Evolutionary conservation across 2,329 filamentous ascomycete genomes (phyloP).

Genomic region (Iodosphaeria phyllophila): DNA sequence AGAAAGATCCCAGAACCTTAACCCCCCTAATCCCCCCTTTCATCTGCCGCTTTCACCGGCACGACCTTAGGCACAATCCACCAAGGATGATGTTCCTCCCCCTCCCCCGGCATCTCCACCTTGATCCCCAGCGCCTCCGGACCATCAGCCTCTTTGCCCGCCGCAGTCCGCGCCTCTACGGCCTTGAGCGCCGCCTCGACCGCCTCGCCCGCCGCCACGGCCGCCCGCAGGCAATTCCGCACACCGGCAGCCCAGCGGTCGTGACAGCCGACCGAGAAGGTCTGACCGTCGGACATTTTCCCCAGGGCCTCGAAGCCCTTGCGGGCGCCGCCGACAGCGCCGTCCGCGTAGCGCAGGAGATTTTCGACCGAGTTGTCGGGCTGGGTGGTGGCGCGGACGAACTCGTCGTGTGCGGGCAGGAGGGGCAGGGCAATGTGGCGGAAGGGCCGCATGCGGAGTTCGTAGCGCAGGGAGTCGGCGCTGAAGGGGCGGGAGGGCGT

Average conservation of each 20-base stretch:
- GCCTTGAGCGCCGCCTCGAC: conserved; percentile 40
- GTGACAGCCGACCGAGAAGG: conserved; percentile 36
- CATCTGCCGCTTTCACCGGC: conserved; percentile 1
- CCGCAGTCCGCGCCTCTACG: conserved; percentile 20
- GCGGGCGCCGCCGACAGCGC: conserved; percentile 26
- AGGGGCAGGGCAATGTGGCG: conserved; percentile 47
- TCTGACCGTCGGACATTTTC: conserved; percentile 29
- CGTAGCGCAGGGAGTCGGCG: conserved; percentile 50
- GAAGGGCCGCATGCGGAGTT: conserved; percentile 77
- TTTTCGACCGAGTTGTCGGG: conserved; percentile 17
- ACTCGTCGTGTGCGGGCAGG: conserved; percentile 45
- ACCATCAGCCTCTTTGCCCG: too few relatives aligned
- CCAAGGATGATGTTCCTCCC: conserved; percentile 41
- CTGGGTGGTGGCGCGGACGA: conserved; percentile 23
- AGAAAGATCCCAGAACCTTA: too few relatives aligned
- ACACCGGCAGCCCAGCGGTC: conserved; percentile 41
- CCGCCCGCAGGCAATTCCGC: conserved; percentile 46
- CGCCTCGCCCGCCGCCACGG: conserved; percentile 49
- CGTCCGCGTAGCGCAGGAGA: conserved; percentile 26
- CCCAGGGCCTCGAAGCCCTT: conserved; percentile 37
- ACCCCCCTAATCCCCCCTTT: too few relatives aligned
- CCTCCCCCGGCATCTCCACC: conserved; percentile 31
- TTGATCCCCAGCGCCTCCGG: conserved; percentile 18
- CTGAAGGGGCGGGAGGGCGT: conserved; percentile 42
- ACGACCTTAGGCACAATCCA: conserved; percentile 40